Evolutionary conservation across 169 alveolate genomes (phyloP).

Genomic region (Theileria annulata): DNA sequence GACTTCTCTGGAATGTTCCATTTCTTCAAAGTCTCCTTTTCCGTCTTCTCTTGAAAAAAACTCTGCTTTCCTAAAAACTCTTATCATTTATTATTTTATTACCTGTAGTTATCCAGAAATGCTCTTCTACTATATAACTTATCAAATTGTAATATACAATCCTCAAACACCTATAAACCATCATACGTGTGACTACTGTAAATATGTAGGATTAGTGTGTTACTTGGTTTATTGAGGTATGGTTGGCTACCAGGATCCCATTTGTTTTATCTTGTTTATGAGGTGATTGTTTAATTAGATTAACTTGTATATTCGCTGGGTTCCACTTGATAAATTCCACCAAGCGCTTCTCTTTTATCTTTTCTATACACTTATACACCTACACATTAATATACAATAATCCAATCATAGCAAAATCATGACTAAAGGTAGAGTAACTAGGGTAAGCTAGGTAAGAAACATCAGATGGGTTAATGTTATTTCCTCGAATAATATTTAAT

Average conservation of each 20-base stretch:
- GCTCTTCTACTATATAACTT: slow-evolving; percentile 94
- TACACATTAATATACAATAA: no score
- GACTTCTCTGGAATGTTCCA: slow-evolving; percentile 90
- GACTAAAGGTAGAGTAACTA: no score
- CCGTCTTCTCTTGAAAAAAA: slow-evolving; percentile 83
- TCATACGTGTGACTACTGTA: no score
- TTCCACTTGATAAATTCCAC: slow-evolving; percentile 96
- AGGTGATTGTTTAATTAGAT: slow-evolving; percentile 95
- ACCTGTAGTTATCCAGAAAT: slow-evolving; percentile 91
- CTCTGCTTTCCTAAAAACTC: slow-evolving; percentile 71
- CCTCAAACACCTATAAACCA: slow-evolving; percentile 78
- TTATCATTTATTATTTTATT: background rate
- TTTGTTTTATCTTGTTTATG: slow-evolving; percentile 93
- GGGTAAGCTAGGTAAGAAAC: no score
- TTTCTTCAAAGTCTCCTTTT: slow-evolving; percentile 88
- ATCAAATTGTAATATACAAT: slow-evolving; percentile 91
- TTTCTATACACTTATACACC: slow-evolving; percentile 67
- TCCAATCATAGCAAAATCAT: no score
- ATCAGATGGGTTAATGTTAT: slow-evolving; percentile 64
- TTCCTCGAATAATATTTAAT: slow-evolving; percentile 74
- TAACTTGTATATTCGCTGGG: slow-evolving; percentile 98
- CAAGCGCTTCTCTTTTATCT: slow-evolving; percentile 73
- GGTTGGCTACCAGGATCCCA: slow-evolving; percentile 98
- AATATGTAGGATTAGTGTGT: background rate
- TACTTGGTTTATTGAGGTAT: slow-evolving; percentile 94